Evolutionary conservation across 306 rosid species (phyloP).

Genomic region (Fragaria vesca): DNA sequence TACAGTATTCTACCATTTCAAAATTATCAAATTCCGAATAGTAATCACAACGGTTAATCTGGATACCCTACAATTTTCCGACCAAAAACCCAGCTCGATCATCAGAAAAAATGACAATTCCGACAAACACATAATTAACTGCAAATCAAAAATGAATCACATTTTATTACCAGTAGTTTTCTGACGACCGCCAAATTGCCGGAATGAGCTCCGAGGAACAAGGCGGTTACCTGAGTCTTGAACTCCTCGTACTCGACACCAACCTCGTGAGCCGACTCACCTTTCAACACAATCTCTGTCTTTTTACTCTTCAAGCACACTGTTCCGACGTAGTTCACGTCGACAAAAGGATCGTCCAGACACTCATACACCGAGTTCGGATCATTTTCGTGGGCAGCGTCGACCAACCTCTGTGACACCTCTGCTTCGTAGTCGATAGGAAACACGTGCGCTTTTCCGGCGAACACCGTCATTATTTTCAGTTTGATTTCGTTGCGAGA

Average conservation of each 20-base stretch:
- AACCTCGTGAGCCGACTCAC: conserved; percentile 52
- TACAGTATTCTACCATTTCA: not conserved
- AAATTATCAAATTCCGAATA: not conserved
- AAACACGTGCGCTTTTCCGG: conserved; percentile 35
- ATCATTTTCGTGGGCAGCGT: conserved; percentile 40
- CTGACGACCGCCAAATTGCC: conserved; percentile 51
- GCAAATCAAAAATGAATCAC: not conserved
- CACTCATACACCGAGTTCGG: conserved; percentile 29
- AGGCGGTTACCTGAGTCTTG: conserved; percentile 64
- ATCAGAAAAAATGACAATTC: not conserved
- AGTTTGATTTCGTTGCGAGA: not conserved
- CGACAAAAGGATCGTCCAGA: conserved; percentile 36
- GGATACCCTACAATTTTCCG: not conserved
- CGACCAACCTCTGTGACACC: conserved; percentile 52
- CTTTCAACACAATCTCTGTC: conserved; percentile 49
- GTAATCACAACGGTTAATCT: not conserved
- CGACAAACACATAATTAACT: not conserved
- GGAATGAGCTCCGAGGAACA: conserved; percentile 57
- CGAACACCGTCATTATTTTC: conserved; percentile 31
- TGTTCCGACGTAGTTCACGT: conserved; percentile 66
- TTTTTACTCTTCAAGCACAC: conserved; percentile 49
- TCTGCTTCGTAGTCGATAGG: conserved; percentile 48
- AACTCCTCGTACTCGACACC: conserved; percentile 50
- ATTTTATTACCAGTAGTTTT: conserved; percentile 43
- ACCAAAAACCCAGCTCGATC: not conserved